Conservation (phyloP, 2,329 filamentous ascomycete genomes). For the Penicillium sp. region DNA sequence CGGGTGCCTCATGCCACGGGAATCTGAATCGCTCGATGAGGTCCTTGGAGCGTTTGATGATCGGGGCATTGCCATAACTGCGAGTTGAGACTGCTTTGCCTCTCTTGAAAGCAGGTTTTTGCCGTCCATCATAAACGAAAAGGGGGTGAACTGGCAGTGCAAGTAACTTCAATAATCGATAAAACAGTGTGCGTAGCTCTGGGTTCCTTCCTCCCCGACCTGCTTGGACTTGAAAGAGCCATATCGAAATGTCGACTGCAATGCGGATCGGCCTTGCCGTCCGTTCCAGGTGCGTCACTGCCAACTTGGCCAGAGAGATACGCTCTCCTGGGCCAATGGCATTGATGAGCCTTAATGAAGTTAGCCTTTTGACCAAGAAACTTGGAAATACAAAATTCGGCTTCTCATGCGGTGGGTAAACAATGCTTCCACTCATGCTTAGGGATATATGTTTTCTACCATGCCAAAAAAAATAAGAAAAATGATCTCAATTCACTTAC, state of each 20-base stretch:
- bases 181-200: constrained; percentile 87
- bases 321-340: constrained; percentile 81
- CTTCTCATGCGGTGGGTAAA: background rate
- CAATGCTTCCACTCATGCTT: background rate
- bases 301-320: constrained; percentile 77
- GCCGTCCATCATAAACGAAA: constrained; percentile 85
- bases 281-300: constrained; percentile 71
- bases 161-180: constrained; percentile 76
- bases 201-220: constrained; percentile 85
- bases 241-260: constrained; percentile 93
- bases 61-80: constrained; percentile 63
- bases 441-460: constrained; percentile 6
- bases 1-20: constrained; percentile 79
- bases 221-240: constrained; percentile 91
- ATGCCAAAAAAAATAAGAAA: background rate
- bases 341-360: constrained; percentile 70
- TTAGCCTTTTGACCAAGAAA: background rate
- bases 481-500: constrained; percentile 35
- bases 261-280: constrained; percentile 74
- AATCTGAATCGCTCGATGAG: constrained; percentile 84
- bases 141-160: constrained; percentile 77
- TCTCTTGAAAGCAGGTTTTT: constrained; percentile 84
- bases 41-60: constrained; percentile 73
- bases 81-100: constrained; percentile 63
- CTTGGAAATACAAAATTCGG: background rate